Evolutionary conservation across 176 grass and related monocot genomes (phyloP).

Genomic region (Ampelocalamus luodianensis): DNA sequence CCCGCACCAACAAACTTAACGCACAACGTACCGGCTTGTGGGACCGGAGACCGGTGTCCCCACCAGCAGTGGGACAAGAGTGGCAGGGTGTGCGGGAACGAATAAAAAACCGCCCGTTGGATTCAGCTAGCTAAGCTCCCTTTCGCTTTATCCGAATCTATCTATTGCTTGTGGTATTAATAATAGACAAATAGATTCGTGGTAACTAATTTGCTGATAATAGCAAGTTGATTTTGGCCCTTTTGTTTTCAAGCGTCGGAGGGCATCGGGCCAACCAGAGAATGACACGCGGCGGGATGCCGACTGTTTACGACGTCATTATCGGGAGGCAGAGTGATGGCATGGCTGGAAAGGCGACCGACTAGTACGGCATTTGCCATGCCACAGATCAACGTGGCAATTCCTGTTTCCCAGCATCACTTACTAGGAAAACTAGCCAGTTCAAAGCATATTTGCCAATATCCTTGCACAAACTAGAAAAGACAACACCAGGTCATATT

Average conservation of each 20-base stretch:
- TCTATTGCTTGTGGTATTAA: conserved; percentile 5
- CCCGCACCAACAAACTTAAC: background rate
- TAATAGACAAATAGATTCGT: too few relatives aligned
- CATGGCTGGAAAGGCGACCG: background rate
- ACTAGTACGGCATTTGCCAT: background rate
- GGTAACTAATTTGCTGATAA: background rate
- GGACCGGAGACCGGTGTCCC: fast-evolving
- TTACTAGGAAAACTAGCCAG: background rate
- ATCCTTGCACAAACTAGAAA: background rate
- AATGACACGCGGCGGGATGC: background rate
- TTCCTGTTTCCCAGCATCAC: background rate
- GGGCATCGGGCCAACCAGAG: background rate
- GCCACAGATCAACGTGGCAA: conserved; percentile 3
- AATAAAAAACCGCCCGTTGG: background rate
- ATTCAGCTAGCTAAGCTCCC: too few relatives aligned
- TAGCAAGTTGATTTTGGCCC: background rate
- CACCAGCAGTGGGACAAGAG: background rate
- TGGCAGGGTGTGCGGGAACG: background rate
- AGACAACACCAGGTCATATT: background rate
- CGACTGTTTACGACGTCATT: background rate
- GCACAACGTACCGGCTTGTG: fast-evolving
- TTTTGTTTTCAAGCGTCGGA: background rate
- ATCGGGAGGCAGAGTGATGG: background rate
- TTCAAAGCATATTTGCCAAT: background rate
- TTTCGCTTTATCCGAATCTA: conserved; percentile 41